Base-by-base conservation (phyloP, 768 basidiomycete genomes). In the Russula virescens region DNA sequence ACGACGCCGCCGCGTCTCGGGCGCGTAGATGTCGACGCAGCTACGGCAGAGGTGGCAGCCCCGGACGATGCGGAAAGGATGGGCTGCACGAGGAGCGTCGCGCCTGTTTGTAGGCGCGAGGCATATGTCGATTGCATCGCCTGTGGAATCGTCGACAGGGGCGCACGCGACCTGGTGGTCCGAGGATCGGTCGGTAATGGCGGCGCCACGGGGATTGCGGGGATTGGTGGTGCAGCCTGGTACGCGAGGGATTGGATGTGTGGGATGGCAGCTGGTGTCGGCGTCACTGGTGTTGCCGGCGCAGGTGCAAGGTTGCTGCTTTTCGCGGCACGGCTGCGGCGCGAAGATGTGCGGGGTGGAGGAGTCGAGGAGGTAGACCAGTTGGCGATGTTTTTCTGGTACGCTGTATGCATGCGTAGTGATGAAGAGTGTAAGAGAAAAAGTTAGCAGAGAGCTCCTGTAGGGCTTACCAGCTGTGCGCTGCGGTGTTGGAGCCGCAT, bases 81-180 rank as follows among this genome's bases (percentile, higher is more conserved):
- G 21, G 97, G 97, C 70, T 99, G 97, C 74, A 98, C 81, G 67
- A 99, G 84, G 7, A 94, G 83, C 0, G 92, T 89, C 3, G 88
- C 81, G 18, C 97, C 97, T 0, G 96, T 95, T 26, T 90, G 86
- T 55, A 98, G 77, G n/a, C 96, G 83, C 7, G 94, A 89, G 0
- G 94, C 78, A 72, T 97, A 98, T 2, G 91, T 89, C 0, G 92
- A 88, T 60, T 84, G 80, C 16, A 85, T 75, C 0, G 89, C 94
- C 71, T 98, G 96, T 0, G 81, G 73, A 0, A 75, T 73, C 0
- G 87, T 80, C 0, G 86, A 81, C 34, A 93, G 75, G 1, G 69
- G 66, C 9, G 67, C 62, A 16, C 61, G 62, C 6, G 56, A 4
- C 3, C 50, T 58, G 11, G 46, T 56, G n/a, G 34, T 60, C 25